Base-by-base conservation (phyloP, 2,329 filamentous ascomycete species). In the Aureobasidium uvarum region DNA sequence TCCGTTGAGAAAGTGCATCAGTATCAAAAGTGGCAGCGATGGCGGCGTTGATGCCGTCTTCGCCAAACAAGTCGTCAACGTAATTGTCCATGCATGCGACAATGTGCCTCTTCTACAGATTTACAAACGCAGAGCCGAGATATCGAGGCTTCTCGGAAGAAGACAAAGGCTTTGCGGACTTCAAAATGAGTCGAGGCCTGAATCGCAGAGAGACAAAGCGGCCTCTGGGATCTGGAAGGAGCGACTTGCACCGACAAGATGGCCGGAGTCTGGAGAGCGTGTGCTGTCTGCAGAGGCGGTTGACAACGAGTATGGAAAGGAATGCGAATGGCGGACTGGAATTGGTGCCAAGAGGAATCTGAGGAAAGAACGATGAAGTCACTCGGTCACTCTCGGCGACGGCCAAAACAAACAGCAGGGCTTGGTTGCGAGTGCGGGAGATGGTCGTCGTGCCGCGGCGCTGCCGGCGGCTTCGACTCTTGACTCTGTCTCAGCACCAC, bases 11-110 rank as follows among this genome's bases (percentile, higher is more conserved):
- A 23, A 96, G 82, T 65, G 89, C 86, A 75, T 89, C 91, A 64
- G 85, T 81, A 14, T 83, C 80, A 36, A 87, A 77, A 14, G 83
- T 78, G 18, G 89, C 82, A 68, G 85, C 74, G 70, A 85, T 84
- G 74, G 86, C 84, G 68, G 86, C 84, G 74, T 76, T 72, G 74
- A 84, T 77, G 69, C 78, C 76, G 73, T 81, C 78, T n/a, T 92
- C 89, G 43, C 88, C 89, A 74, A 93, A 93, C 39, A 93, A 81
- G 73, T 93, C 90, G 72, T 90, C 86, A 48, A 89, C 41, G 18
- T 43, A 86, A 62, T 81, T 78, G 62, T 85, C 85, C 76, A 86
- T 66, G 38, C 76, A 86, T 63, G 46, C 60, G 58, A 62, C 23
- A 33, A 62, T 20, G 20, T 13, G 6, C 48, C 16, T 20, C 33